A percentile compares a stretch with the other conserved stretches of the same genome.
Conservation (phyloP, 768 basidiomycete species). For the Xerocomus spinulosus region DNA sequence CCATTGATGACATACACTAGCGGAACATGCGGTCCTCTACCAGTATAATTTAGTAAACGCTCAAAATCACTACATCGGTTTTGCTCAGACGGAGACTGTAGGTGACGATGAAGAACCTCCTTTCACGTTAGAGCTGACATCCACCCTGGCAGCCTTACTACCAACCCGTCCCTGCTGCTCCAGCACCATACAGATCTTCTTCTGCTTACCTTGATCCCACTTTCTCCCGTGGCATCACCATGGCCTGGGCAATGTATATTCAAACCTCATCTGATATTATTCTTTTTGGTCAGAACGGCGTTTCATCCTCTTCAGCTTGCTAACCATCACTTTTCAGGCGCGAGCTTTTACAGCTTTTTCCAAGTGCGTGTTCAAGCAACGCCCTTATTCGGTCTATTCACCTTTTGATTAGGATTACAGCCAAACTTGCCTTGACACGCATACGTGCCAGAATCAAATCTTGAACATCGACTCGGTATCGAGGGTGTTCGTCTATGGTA, state of each 20-base stretch:
- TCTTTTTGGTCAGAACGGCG: no score
- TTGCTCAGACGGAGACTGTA: slow-evolving; percentile 51
- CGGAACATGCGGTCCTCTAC: slow-evolving; percentile 45
- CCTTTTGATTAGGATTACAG: slow-evolving; percentile 31
- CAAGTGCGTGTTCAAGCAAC: slow-evolving; percentile 20
- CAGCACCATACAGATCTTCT: slow-evolving; percentile 37
- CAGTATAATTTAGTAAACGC: slow-evolving; percentile 45
- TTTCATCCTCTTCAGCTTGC: slow-evolving; percentile 43
- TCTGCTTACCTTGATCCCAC: slow-evolving; percentile 37
- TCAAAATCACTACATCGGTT: slow-evolving; percentile 44
- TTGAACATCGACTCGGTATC: slow-evolving; percentile 39
- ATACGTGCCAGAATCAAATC: slow-evolving; percentile 40
- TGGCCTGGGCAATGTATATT: slow-evolving; percentile 15
- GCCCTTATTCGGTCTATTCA: neutral
- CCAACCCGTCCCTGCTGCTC: slow-evolving; percentile 42
- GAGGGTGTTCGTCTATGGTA: slow-evolving; percentile 36
- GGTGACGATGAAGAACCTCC: neutral
- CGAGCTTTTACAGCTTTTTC: slow-evolving; percentile 49
- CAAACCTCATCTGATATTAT: slow-evolving; percentile 38
- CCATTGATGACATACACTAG: slow-evolving; percentile 12
- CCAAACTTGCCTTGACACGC: slow-evolving; percentile 32
- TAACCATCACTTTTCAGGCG: no score
- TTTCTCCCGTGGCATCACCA: slow-evolving; percentile 10
- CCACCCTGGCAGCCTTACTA: slow-evolving; percentile 39
- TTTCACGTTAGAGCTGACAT: neutral